These are phyloP conservation scores for Coemansia sp. DNA, from an alignment of 192 early-diverging fungal genomes.

Conservation along the genomic window DNA sequence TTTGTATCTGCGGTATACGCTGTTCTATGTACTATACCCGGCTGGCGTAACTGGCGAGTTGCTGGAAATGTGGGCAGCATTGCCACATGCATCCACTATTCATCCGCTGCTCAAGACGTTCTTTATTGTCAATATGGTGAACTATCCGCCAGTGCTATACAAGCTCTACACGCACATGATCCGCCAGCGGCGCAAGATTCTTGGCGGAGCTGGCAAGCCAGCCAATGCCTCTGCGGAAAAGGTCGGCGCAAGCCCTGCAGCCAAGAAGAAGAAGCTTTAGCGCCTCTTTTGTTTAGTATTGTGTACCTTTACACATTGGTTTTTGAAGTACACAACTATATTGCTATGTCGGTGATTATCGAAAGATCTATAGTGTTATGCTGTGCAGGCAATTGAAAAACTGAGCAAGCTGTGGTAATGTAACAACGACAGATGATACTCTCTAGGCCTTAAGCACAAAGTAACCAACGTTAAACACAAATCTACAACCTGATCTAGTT, in stretches of 20 bases:
- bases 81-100: conserved; percentile 62
- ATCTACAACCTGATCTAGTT: too few species aligned
- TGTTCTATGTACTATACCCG: conserved; percentile 94
- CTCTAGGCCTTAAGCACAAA: too few species aligned
- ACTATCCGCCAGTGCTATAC: conserved; percentile 76
- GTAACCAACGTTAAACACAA: too few species aligned
- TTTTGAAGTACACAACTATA: too few species aligned
- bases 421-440: too few species aligned
- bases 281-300: conserved; percentile 82
- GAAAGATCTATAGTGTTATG: too few species aligned
- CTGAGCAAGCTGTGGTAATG: too few species aligned
- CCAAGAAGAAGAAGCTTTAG: conserved; percentile 63
- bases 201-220: conserved; percentile 47
- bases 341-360: too few species aligned
- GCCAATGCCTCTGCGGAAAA: background rate
- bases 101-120: conserved; percentile 60
- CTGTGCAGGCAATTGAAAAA: too few species aligned
- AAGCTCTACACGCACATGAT: conserved; percentile 93
- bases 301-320: too few species aligned
- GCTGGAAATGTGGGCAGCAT: conserved; percentile 69
- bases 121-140: conserved; percentile 57
- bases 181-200: conserved; percentile 76
- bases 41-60: conserved; percentile 83
- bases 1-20: conserved; percentile 74
- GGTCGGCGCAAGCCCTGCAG: background rate